Conservation (phyloP, 495 filamentous ascomycete species). For the Penicillium coffeae region DNA sequence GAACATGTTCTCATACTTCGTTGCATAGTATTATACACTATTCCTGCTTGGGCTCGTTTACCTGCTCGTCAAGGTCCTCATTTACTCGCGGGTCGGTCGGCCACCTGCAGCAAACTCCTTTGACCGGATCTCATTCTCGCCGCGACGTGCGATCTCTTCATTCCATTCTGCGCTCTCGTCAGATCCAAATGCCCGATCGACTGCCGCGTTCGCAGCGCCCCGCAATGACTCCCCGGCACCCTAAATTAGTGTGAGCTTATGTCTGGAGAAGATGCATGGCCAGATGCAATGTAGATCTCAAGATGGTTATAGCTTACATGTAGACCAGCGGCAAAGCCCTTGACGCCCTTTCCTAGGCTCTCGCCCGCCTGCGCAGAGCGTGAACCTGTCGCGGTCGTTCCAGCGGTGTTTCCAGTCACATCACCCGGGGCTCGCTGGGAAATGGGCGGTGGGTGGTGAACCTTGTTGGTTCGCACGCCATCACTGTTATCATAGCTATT, state of each 20-base stretch:
- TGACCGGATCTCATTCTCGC: conserved; percentile 34
- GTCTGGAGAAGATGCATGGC: neutral
- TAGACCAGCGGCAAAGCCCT: conserved; percentile 26
- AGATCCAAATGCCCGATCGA: conserved; percentile 40
- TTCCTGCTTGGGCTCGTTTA: neutral
- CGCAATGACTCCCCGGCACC: conserved; percentile 44
- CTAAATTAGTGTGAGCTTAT: conserved; percentile 8
- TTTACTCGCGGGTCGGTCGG: too few relatives aligned
- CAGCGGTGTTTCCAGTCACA: conserved; percentile 1
- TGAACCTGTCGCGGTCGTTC: too few relatives aligned
- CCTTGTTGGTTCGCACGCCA: neutral
- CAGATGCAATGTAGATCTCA: neutral
- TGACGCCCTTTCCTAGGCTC: conserved; percentile 13
- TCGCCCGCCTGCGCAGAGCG: conserved; percentile 1
- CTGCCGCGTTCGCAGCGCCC: conserved; percentile 33
- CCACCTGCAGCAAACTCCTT: too few relatives aligned
- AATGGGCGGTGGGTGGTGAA: neutral
- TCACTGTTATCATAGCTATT: neutral
- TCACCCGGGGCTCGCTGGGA: conserved; percentile 2
- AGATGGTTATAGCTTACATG: conserved; percentile 30
- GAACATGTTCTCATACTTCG: neutral
- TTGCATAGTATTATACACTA: neutral
- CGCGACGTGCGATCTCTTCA: conserved; percentile 32
- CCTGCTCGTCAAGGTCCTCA: neutral
- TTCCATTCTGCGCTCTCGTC: conserved; percentile 34